These are phyloP conservation scores for Balakata baccata DNA, from an alignment of 345 rosid species.

Conservation along the genomic window DNA sequence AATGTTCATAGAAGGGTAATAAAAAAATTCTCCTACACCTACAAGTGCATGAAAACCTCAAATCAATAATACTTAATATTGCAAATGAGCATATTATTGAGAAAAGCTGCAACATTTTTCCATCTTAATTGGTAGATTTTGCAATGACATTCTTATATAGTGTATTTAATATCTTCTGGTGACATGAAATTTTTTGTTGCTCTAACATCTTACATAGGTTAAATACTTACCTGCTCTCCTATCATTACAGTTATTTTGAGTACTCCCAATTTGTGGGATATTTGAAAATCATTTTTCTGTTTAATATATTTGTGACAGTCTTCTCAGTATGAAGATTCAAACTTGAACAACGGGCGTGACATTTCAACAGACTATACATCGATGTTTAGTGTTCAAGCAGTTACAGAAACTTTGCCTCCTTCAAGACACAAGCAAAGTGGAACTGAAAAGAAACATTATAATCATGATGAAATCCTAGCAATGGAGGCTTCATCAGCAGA, in stretches of 20 bases:
- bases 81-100: not conserved
- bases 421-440: not conserved
- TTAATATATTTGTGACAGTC: not conserved
- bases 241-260: not conserved
- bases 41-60: not conserved
- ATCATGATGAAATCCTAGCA: not conserved
- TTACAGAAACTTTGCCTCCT: slow-evolving; percentile 9
- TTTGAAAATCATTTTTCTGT: not conserved
- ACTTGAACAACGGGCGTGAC: not conserved
- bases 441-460: not conserved
- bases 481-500: not conserved
- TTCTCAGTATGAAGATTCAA: not conserved
- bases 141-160: no score
- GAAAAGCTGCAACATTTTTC: no score
- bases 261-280: not conserved
- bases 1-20: not conserved
- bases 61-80: not conserved
- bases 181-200: not conserved
- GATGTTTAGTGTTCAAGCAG: not conserved
- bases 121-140: no score
- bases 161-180: not conserved
- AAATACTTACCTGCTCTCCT: not conserved
- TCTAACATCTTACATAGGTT: not conserved
- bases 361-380: not conserved
- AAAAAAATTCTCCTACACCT: not conserved